Conservation (phyloP, 2,329 filamentous ascomycete species). For the Colletotrichum sublineola region DNA sequence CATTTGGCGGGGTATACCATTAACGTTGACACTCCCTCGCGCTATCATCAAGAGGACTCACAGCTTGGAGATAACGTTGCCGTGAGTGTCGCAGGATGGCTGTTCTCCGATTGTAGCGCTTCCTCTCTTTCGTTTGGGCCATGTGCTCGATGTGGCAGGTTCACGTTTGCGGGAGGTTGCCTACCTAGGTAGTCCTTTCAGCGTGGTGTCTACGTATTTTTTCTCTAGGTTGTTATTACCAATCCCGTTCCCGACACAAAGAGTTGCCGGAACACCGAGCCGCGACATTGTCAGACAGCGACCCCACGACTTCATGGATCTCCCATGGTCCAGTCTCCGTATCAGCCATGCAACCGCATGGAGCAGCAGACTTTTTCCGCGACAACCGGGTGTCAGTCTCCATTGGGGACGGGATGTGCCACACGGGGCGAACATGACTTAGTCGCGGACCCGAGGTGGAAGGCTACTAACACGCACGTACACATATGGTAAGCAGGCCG, state of each 20-base stretch:
- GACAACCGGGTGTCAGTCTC: constrained; percentile 20
- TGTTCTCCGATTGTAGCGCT: no score
- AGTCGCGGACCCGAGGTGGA: constrained; percentile 18
- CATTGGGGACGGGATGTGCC: constrained; percentile 32
- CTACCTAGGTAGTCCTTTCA: no score
- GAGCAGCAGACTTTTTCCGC: constrained; percentile 32
- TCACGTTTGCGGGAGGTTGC: neutral
- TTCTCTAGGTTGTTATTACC: constrained; percentile 10
- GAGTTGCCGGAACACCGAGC: constrained; percentile 38
- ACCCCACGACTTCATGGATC: constrained; percentile 41
- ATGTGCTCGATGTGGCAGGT: neutral
- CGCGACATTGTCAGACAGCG: constrained; percentile 20
- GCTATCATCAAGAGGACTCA: constrained; percentile 13
- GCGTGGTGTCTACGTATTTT: constrained; percentile 2
- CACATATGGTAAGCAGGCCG: constrained; percentile 11
- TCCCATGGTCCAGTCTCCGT: constrained; percentile 34
- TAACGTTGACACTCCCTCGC: constrained; percentile 11
- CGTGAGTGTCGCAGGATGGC: neutral
- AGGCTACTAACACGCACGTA: constrained; percentile 12
- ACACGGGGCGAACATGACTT: constrained; percentile 41
- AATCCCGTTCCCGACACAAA: constrained; percentile 31
- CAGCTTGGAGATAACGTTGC: neutral
- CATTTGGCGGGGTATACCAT: constrained; percentile 37
- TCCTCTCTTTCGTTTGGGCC: neutral
- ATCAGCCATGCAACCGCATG: constrained; percentile 35